Evolutionary conservation across 148 eudicot genomes (phyloP).

Genomic region (Bassia scoparia): DNA sequence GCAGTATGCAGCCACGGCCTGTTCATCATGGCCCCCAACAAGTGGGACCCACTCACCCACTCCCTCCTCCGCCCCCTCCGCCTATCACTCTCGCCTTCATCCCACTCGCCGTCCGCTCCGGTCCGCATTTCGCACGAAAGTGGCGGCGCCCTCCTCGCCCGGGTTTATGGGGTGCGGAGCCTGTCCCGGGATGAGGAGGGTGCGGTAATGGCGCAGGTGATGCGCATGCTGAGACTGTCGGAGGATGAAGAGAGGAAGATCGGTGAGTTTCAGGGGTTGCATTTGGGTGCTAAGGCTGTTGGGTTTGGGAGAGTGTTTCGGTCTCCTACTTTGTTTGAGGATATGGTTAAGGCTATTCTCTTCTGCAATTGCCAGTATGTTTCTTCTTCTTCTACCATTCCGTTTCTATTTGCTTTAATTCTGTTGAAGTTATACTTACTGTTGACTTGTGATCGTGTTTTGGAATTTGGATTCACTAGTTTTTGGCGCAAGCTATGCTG

Average conservation of each 20-base stretch:
- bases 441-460: no score
- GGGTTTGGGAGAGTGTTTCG: constrained; percentile 75
- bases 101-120: constrained; percentile 18
- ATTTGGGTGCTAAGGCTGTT: constrained; percentile 38
- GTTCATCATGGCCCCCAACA: constrained; percentile 65
- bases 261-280: constrained; percentile 51
- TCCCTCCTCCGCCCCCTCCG: constrained; percentile 65
- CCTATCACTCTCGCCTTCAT: constrained; percentile 24
- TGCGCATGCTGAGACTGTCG: constrained; percentile 68
- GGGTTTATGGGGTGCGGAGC: constrained; percentile 33
- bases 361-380: constrained; percentile 61
- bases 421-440: no score
- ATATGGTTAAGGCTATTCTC: constrained; percentile 75
- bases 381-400: not conserved
- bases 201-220: constrained; percentile 45
- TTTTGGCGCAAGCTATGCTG: no score
- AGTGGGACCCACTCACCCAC: constrained; percentile 48
- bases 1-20: constrained; percentile 65
- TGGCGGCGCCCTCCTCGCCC: constrained; percentile 35
- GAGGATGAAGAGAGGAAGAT: constrained; percentile 47
- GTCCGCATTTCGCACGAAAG: constrained; percentile 40
- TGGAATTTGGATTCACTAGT: no score
- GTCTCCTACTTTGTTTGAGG: constrained; percentile 80
- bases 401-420: not conserved
- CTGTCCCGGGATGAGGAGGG: constrained; percentile 30